phyloP scores from a whole-genome alignment of 345 rosid species.

The Euphorbia peplus region DNA sequence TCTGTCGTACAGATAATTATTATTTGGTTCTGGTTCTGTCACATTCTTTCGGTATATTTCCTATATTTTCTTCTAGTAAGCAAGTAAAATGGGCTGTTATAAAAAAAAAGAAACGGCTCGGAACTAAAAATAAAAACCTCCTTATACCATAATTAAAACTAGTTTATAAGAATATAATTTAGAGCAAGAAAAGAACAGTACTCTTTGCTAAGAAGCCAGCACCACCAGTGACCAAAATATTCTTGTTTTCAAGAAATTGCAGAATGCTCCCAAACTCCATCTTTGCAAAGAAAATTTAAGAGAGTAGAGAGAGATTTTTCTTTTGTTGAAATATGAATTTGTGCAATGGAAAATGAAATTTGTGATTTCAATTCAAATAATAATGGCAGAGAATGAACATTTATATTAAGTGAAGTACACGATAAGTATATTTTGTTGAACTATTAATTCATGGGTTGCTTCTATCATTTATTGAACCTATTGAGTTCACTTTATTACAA shows the following conservation, averaged over 20 bases:
- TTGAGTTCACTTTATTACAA: too few relatives aligned
- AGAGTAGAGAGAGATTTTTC: slow-evolving; percentile 2
- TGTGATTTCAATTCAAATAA: not conserved
- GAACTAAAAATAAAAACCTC: too few relatives aligned
- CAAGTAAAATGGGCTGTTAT: too few relatives aligned
- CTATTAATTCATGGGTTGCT: too few relatives aligned
- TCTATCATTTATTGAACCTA: not conserved
- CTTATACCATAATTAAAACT: not conserved
- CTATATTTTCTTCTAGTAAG: too few relatives aligned
- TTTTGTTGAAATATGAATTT: too few relatives aligned
- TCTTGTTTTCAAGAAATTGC: slow-evolving; percentile 53
- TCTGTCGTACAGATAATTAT: too few relatives aligned
- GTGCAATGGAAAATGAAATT: not conserved
- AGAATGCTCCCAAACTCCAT: slow-evolving; percentile 58
- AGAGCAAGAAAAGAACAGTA: slow-evolving; percentile 9
- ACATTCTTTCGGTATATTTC: too few relatives aligned
- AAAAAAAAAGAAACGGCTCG: too few relatives aligned
- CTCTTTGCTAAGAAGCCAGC: slow-evolving; percentile 68
- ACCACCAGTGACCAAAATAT: slow-evolving; percentile 56
- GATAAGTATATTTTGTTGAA: slow-evolving; percentile 15
- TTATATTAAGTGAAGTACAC: slow-evolving; percentile 25
- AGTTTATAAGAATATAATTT: not conserved
- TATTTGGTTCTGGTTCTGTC: too few relatives aligned
- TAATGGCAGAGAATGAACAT: not conserved
- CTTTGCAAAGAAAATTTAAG: not conserved